Evolutionary conservation across 1,284 basidiomycete genomes (phyloP), one percentile per base, ranked within the genome.

Genomic region (Gymnopus androsaceus): DNA sequence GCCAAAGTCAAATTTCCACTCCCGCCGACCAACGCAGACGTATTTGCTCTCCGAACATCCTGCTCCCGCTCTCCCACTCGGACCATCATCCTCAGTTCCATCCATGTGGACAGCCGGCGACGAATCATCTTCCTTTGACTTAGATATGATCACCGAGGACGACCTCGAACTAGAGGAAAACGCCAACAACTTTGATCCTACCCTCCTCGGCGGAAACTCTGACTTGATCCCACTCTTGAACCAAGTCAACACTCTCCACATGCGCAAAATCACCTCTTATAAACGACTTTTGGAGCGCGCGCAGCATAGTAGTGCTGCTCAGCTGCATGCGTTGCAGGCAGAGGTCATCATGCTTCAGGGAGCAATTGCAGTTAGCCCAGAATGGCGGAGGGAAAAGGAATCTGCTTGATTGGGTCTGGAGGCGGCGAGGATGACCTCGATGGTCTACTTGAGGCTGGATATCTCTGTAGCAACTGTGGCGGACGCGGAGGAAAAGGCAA

Each of bases 81-180:
- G 45, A 21, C 31, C 53, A 21, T 33, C 57, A 15, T 58, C 57
- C 65, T 36, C 66, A 67, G 58, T 68, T 17, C 51, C 56, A 5
- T 60, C 59, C 40, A 28, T 56, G 19, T 61, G 38, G 71, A 66
- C 42, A 36, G 60, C 36, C 41, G 72, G 74, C 27, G 72, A 68
- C 28, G 63, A 62, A 17, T 50, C 48, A 25, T 50, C 38, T 2
- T 33, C 37, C n/a, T 25, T 23, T 28, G 48, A 50, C 28, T 31
- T 44, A 8, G 75, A 74, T 36, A 74, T 81, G 68, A 68, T 88
- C 45, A 90, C 88, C 2, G 87, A 89, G 55, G 69, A 80, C n/a
- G n/a, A n/a, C n/a, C n/a, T n/a, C n/a, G n/a, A n/a, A n/a, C n/a
- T n/a, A n/a, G n/a, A n/a, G 2, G 77, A 82, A 40, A 87, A 88